Evolutionary conservation across 495 filamentous ascomycete genomes (phyloP).

Genomic region (Talaromyces liani): DNA sequence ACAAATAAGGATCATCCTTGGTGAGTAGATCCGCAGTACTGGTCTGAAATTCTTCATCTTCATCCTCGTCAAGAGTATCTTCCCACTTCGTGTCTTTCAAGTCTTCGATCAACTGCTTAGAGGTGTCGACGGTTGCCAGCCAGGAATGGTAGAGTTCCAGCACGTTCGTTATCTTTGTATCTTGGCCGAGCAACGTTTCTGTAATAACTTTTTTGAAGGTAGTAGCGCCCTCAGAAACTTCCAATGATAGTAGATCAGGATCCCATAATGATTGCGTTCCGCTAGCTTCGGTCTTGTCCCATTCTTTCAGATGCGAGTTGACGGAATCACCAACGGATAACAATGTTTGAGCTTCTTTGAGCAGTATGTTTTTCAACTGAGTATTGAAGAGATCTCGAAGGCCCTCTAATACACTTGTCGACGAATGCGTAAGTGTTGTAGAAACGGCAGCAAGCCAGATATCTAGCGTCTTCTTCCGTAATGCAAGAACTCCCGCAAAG

Average conservation of each 20-base stretch:
- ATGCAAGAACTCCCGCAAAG: constrained; percentile 57
- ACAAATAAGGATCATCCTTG: constrained; percentile 59
- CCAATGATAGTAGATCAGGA: constrained; percentile 40
- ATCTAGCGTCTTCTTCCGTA: constrained; percentile 63
- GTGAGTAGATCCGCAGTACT: constrained; percentile 56
- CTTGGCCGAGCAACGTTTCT: constrained; percentile 55
- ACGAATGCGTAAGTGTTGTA: constrained; percentile 33
- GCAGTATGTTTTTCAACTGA: constrained; percentile 52
- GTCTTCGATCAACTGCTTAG: constrained; percentile 53
- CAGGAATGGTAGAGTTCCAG: constrained; percentile 59
- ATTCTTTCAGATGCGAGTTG: constrained; percentile 38
- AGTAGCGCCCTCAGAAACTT: constrained; percentile 46
- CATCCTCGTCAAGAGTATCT: constrained; percentile 65
- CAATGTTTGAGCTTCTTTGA: constrained; percentile 49
- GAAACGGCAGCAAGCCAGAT: constrained; percentile 58
- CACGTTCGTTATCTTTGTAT: constrained; percentile 52
- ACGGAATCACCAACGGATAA: constrained; percentile 49
- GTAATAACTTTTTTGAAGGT: constrained; percentile 46
- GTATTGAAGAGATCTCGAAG: constrained; percentile 62
- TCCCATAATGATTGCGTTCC: constrained; percentile 53
- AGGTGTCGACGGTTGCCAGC: constrained; percentile 54
- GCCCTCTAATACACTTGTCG: constrained; percentile 56
- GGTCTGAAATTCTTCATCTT: constrained; percentile 61
- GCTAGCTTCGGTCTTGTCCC: constrained; percentile 43
- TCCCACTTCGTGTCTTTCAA: constrained; percentile 66